A percentile compares a stretch with the other conserved stretches of the same genome.
These are phyloP conservation scores for Torulaspora indica DNA, from an alignment of 805 yeast species.

Conservation along the genomic window DNA sequence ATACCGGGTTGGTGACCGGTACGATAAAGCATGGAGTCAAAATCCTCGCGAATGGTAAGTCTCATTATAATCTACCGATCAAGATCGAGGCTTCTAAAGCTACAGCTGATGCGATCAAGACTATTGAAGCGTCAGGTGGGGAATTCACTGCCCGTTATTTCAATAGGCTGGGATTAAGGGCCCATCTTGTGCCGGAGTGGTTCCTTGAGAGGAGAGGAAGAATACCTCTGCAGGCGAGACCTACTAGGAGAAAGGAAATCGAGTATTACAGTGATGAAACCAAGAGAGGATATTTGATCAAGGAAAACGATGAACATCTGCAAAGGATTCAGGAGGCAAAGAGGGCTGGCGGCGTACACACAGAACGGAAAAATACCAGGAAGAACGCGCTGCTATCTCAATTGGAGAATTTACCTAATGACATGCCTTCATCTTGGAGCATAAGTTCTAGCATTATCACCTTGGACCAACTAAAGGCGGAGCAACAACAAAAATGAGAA, in stretches of 20 bases:
- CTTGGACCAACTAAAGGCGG: constrained; percentile 10
- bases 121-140: constrained; percentile 71
- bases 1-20: constrained; percentile 69
- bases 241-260: constrained; percentile 75
- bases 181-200: constrained; percentile 71
- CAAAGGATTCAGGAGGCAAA: constrained; percentile 25
- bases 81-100: constrained; percentile 82
- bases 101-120: constrained; percentile 62
- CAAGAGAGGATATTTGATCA: constrained; percentile 69
- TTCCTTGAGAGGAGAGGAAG: constrained; percentile 68
- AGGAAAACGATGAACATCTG: constrained; percentile 35
- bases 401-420: constrained; percentile 38
- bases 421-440: constrained; percentile 16
- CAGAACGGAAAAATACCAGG: constrained; percentile 27
- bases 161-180: constrained; percentile 61
- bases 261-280: constrained; percentile 67
- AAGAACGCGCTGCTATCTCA: constrained; percentile 34
- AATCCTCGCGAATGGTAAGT: constrained; percentile 63
- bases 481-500: constrained; percentile 4
- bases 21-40: constrained; percentile 74
- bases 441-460: constrained; percentile 20
- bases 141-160: constrained; percentile 68
- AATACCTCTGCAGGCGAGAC: constrained; percentile 80
- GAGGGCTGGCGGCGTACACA: constrained; percentile 17
- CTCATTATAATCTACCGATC: constrained; percentile 51